phyloP scores from a whole-genome alignment of 163 green algal species.

The Volvox carteri region DNA sequence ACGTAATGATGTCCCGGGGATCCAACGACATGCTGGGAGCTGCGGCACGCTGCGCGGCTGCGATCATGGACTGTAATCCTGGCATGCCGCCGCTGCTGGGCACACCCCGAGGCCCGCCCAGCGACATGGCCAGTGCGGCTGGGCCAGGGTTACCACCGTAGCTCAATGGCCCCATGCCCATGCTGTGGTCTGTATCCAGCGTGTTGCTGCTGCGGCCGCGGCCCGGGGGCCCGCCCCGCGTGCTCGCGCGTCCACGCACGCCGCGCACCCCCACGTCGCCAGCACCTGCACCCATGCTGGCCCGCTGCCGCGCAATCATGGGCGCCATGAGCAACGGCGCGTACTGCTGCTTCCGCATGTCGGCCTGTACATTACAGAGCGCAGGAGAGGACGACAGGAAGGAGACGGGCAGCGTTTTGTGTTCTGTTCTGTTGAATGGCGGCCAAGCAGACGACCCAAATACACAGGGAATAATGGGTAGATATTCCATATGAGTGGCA shows the following conservation, averaged over 20 bases:
- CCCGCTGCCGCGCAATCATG: conserved; percentile 24
- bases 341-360: conserved; percentile 51
- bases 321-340: conserved; percentile 49
- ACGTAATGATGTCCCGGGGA: background rate
- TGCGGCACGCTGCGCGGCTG: conserved; percentile 8
- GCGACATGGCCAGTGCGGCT: background rate
- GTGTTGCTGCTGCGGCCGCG: conserved; percentile 2
- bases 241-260: background rate
- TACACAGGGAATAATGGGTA: no score
- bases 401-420: no score
- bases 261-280: background rate
- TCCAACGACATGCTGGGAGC: background rate
- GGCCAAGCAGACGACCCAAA: no score
- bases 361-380: background rate
- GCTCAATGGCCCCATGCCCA: background rate
- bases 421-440: background rate
- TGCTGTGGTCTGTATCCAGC: background rate
- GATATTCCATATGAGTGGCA: no score
- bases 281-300: background rate
- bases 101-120: background rate
- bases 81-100: conserved; percentile 4
- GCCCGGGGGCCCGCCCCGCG: background rate
- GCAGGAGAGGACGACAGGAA: background rate
- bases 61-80: conserved; percentile 30
- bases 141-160: no score